Conservation (phyloP, 2,329 filamentous ascomycete genomes). For the Aulographum hederae region DNA sequence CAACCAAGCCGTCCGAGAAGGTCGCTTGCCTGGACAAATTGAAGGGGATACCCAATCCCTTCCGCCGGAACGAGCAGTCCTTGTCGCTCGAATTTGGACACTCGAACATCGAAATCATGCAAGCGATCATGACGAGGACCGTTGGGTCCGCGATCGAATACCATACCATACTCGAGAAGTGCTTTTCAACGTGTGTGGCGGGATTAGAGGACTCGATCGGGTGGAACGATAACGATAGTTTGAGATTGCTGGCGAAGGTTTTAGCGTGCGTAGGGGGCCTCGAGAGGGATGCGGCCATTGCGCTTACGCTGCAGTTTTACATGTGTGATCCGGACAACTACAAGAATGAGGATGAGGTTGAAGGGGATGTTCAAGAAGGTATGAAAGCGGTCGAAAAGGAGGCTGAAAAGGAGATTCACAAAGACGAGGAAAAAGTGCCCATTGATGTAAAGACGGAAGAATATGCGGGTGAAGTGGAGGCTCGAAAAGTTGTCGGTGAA, state of each 20-base stretch:
- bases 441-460: not conserved
- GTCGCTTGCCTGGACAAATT: not conserved
- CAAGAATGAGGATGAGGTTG: conserved; percentile 1
- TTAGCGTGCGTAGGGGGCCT: conserved; percentile 7
- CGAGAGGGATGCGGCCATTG: conserved; percentile 8
- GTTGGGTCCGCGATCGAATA: conserved; percentile 8
- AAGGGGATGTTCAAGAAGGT: conserved; percentile 1
- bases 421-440: not conserved
- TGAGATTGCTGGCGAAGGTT: conserved; percentile 8
- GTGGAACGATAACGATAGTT: conserved; percentile 6
- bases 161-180: conserved; percentile 5
- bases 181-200: conserved; percentile 7
- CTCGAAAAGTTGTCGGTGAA: not conserved
- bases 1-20: not conserved
- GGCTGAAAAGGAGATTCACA: not conserved
- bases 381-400: not conserved
- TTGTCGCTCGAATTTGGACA: not conserved
- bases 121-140: conserved; percentile 7
- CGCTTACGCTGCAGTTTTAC: conserved; percentile 8
- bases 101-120: conserved; percentile 5
- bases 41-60: not conserved
- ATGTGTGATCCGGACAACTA: not conserved
- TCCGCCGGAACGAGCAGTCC: not conserved
- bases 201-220: conserved; percentile 6
- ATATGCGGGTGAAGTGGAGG: not conserved